phyloP scores from a whole-genome alignment of 345 rosid species.

The Acer saccharum region DNA sequence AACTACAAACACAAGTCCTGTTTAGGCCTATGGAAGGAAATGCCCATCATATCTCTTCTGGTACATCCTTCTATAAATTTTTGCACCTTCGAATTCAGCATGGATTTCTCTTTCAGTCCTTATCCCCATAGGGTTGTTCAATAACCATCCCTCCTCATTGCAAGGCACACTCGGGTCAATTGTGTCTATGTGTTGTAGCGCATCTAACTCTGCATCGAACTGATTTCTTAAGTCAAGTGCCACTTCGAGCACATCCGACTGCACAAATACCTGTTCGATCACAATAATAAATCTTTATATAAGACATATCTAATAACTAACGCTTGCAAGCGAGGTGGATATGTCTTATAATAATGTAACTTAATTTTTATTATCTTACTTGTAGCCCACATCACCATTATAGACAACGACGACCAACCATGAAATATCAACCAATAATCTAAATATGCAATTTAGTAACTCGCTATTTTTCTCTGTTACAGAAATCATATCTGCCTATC shows the following conservation, averaged over 20 bases:
- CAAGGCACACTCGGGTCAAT: conserved; percentile 34
- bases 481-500: not conserved
- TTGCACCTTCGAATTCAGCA: conserved; percentile 78
- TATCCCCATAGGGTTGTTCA: conserved; percentile 77
- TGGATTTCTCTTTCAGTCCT: conserved; percentile 93
- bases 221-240: conserved; percentile 83
- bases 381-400: not conserved
- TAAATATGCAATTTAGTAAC: not conserved
- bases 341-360: too few relatives aligned
- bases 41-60: conserved; percentile 32
- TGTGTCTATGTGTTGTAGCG: conserved; percentile 49
- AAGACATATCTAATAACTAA: too few relatives aligned
- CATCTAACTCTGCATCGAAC: conserved; percentile 51
- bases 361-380: not conserved
- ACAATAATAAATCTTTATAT: not conserved
- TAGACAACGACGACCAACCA: not conserved
- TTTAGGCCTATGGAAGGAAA: not conserved
- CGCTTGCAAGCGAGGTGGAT: too few relatives aligned
- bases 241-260: conserved; percentile 88
- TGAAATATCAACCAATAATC: not conserved
- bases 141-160: conserved; percentile 72
- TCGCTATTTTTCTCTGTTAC: not conserved
- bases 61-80: conserved; percentile 78
- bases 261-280: conserved; percentile 68
- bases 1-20: not conserved